phyloP scores from a whole-genome alignment of 2,329 filamentous ascomycete genomes.

The Aspergillus caelatus region DNA sequence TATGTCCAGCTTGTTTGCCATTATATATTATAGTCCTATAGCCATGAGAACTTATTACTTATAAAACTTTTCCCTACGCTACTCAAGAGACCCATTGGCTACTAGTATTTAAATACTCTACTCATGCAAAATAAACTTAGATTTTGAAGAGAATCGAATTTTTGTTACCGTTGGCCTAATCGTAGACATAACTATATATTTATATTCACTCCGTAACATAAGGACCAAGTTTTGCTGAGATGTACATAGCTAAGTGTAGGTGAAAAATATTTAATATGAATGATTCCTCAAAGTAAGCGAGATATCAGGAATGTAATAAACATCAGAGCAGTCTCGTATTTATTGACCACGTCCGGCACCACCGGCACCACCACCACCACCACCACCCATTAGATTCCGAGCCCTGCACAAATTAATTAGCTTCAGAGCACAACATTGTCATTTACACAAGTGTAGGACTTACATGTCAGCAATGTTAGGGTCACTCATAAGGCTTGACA shows the following conservation, averaged over 20 bases:
- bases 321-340: background rate
- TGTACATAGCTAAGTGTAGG: too few species aligned
- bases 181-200: background rate
- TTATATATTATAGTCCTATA: background rate
- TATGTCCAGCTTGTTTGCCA: slow-evolving; percentile 18
- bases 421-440: background rate
- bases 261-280: background rate
- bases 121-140: background rate
- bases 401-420: slow-evolving; percentile 51
- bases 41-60: background rate
- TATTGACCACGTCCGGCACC: slow-evolving; percentile 41
- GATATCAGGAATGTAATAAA: background rate
- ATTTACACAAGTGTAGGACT: slow-evolving; percentile 47
- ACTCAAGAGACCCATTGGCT: background rate
- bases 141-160: background rate
- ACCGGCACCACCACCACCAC: slow-evolving; percentile 27
- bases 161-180: background rate
- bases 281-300: background rate
- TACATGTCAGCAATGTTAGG: slow-evolving; percentile 91
- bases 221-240: background rate
- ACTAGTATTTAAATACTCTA: background rate
- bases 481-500: slow-evolving; percentile 85
- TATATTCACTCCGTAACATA: background rate
- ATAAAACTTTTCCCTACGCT: background rate
- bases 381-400: slow-evolving; percentile 68